Evolutionary conservation across 2,329 filamentous ascomycete species (phyloP), one percentile per base, ranked within the genome.

Genomic region (Purpureocillium takamizusanense): DNA sequence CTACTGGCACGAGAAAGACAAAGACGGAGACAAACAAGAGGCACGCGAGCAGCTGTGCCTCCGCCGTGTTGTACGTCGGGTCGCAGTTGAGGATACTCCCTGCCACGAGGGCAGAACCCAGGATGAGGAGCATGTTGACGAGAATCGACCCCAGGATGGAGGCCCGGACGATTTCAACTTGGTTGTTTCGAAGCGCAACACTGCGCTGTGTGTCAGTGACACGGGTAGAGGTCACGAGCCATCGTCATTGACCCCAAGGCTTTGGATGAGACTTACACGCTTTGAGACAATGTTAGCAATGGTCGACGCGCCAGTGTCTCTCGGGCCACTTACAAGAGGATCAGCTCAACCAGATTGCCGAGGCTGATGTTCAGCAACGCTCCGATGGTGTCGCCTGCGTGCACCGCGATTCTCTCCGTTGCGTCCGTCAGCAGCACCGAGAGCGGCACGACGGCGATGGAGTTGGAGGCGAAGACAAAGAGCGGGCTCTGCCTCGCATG

Each of bases 91-190:
- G 73, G 28, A 86, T 66, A 36, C 81, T 82, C 45, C 81, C 82
- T 6, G 83, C 63, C 2, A 86, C 59, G 47, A 88, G 83, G 28
- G 80, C 79, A 74, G 86, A 86, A 44, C 84, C 83, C 35, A 88
- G 66, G 46, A 87, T 86, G 31, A 86, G 67, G 4, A 88, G 65
- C 34, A 88, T 57, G 50, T 88, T 88, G 39, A 84, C 80, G n/a
- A 88, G 64, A 40, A 88, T 84, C 2, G 83, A 87, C 15, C 83
- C 84, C 13, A 88, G 66, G 31, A 88, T 66, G 0, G 83, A 86
- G 7, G 83, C 83, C 55, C 87, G 82, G 14, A 88, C 83, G 42
- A 88, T 82, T 21, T 76, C 70, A 35, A 87, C 83, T 52, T 87
- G 79, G 53, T 83, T 68, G 57, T 68, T 65, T 33, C 56, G 54